Base-by-base conservation (phyloP, 2,329 filamentous ascomycete genomes). In the Talaromyces sp. region DNA sequence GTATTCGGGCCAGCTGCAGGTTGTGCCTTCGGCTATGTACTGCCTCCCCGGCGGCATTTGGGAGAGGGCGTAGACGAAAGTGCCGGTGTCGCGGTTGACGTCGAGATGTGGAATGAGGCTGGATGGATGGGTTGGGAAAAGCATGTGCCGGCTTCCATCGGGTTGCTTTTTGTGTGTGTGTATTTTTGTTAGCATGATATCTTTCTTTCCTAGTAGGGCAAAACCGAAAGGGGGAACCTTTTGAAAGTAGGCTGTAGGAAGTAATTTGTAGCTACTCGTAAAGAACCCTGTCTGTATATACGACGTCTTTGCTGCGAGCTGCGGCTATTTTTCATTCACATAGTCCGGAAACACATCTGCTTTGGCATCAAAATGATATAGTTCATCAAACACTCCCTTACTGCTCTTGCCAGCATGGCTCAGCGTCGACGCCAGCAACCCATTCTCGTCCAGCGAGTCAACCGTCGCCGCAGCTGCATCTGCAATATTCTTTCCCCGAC, bases 211-310 rank as follows among this genome's bases (percentile, higher is more conserved):
- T 56, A 29, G 21, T 24, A 41, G 24, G 31, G n/a, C 29, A n/a
- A 41, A 19, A 29, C n/a, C n/a, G n/a, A 57, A 4, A 46, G 32
- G 19, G 12, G 24, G 27, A 46, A 81, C 81, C 73, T 79, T 81
- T 19, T 63, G 64, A 31, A 83, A 75, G 61, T 81, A 84, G 0
- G 76, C 75, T 14, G 74, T 63, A 0, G 80, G 79, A 11, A 81
- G 65, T 32, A 83, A 75, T 1, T 72, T 72, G 67, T 80, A 80
- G 63, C 80, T 83, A 0, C 74, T 79, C 48, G 68, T 80, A 58
- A 82, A 82, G 64, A 67, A 82, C 0, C 80, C 80, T 0, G 79
- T 82, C 9, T 82, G 79, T 24, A 82, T 77, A 67, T 77, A 81
- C 6, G 63, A 65, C 75, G 80, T 80, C 69, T 83, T 84, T 56